Base-by-base conservation (phyloP, 352 stramenopile species). In the Phytophthora brassicae region DNA sequence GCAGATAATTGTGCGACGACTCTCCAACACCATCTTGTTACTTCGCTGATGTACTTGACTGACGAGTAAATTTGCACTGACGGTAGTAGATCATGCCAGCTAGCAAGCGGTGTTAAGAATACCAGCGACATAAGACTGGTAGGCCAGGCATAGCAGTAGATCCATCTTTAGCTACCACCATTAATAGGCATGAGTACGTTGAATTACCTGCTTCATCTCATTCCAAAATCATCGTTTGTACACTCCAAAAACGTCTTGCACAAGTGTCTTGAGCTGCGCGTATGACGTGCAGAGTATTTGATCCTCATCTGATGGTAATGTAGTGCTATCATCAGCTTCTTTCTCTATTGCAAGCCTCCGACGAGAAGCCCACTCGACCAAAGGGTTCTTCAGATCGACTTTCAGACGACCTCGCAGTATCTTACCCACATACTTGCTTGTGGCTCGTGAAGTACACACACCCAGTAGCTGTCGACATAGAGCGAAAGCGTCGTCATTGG, bases 341-440 rank as follows among this genome's bases (percentile, higher is more conserved):
- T 43, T 41, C 45, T 44, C 17, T 38, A 42, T 65, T 38, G 44
- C 17, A 56, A 31, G 6, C 13, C 29, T 49, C 17, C 51, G 46
- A 42, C 57, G 48, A 35, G 57, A 75, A 8, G 74, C 72, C 20
- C 61, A 58, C 11, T 66, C 61, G 13, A 87, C 43, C 16, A 90
- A 39, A 12, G 76, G 72, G 50, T 77, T 87, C 22, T 61, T 77
- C 0, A 16, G 13, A 50, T 88, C 70, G 44, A 87, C 70, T 46
- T 81, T 86, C 3, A 90, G 60, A 0, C 81, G 74, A 9, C 79
- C 65, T 14, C 79, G 79, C 13, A 89, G 47, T 39, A 88, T 73
- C 49, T 84, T 87, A 14, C 79, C 81, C 6, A 89, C 62, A 41
- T 81, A 84, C 52, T 87, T 85, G 51, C 68, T 84, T 39, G 70